Evolutionary conservation across 768 basidiomycete species (phyloP).

Genomic region (Rhizopogon salebrosus): DNA sequence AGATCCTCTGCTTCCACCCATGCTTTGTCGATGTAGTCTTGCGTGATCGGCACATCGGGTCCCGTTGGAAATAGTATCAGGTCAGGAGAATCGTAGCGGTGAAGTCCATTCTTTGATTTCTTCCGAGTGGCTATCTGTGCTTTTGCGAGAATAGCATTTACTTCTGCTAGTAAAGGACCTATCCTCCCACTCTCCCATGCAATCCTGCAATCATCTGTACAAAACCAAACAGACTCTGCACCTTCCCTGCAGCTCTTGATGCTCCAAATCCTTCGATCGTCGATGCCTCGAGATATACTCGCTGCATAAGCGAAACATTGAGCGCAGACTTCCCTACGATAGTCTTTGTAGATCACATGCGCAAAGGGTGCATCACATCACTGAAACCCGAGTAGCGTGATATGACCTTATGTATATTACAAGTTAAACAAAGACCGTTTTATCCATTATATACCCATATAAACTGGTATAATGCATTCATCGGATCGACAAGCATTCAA

Average conservation of each 20-base stretch:
- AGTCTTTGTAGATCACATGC: constrained; percentile 54
- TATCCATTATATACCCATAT: too few species aligned
- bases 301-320: constrained; percentile 57
- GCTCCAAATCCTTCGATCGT: constrained; percentile 37
- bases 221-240: constrained; percentile 51
- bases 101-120: constrained; percentile 13
- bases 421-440: too few species aligned
- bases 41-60: constrained; percentile 24
- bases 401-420: too few species aligned
- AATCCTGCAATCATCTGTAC: constrained; percentile 42
- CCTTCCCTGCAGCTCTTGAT: constrained; percentile 27
- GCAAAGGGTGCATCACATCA: constrained; percentile 49
- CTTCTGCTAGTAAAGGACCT: constrained; percentile 25
- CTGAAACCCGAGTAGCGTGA: too few species aligned
- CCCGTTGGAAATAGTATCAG: constrained; percentile 9
- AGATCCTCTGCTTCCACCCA: constrained; percentile 41
- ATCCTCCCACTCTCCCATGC: constrained; percentile 35
- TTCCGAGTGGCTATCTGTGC: constrained; percentile 23
- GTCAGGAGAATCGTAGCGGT: neutral
- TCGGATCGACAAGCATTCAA: too few species aligned
- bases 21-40: constrained; percentile 35
- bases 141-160: constrained; percentile 34
- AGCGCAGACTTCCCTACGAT: constrained; percentile 62
- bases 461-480: too few species aligned
- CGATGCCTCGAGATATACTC: constrained; percentile 14